Evolutionary conservation across 495 filamentous ascomycete species (phyloP).

Genomic region (Penicillium argentinense): DNA sequence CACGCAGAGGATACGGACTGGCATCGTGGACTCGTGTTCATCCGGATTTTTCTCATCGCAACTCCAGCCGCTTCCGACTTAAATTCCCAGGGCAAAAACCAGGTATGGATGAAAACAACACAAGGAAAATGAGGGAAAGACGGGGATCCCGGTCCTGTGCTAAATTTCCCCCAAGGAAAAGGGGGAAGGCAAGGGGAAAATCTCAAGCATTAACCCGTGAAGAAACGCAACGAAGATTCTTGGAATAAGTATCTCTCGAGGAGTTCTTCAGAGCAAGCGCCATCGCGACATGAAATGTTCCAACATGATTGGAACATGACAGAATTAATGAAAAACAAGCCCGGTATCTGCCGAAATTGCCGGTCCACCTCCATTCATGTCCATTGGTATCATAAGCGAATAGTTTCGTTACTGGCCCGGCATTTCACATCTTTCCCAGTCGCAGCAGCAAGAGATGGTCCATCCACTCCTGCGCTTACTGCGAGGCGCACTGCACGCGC

Average conservation of each 20-base stretch:
- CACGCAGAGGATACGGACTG: slow-evolving; percentile 1
- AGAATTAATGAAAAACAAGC: slow-evolving; percentile 24
- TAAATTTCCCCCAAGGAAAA: slow-evolving; percentile 2
- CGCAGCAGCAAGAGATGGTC: neutral
- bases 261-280: slow-evolving; percentile 39
- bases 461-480: slow-evolving; percentile 57
- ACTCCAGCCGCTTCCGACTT: slow-evolving; percentile 8
- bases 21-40: slow-evolving; percentile 19
- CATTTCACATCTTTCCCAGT: slow-evolving; percentile 10
- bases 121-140: slow-evolving; percentile 4
- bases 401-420: slow-evolving; percentile 31
- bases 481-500: slow-evolving; percentile 95
- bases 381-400: slow-evolving; percentile 46
- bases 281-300: no score
- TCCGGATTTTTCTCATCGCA: slow-evolving; percentile 20
- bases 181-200: neutral
- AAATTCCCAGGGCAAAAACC: slow-evolving; percentile 8
- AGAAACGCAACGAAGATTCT: slow-evolving; percentile 19
- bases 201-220: neutral
- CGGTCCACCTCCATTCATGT: slow-evolving; percentile 25
- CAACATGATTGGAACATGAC: slow-evolving; percentile 24
- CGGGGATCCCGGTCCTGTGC: slow-evolving; percentile 1
- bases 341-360: neutral
- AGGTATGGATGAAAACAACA: slow-evolving; percentile 5
- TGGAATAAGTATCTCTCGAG: slow-evolving; percentile 29